These are phyloP conservation scores for Buddleja alternifolia DNA, from an alignment of 257 asterid genomes.

Conservation along the genomic window DNA sequence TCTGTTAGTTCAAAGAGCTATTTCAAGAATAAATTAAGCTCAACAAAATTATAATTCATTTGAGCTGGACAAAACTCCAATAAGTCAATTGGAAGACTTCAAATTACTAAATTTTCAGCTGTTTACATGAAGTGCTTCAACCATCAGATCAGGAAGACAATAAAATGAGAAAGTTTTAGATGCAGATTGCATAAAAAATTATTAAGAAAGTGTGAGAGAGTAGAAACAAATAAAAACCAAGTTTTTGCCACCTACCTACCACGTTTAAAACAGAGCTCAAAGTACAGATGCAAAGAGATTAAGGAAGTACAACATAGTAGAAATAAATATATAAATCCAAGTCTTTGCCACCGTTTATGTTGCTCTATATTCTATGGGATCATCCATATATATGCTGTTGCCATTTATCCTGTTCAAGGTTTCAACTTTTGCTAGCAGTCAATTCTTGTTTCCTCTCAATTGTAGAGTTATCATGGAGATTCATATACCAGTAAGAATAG, in stretches of 20 bases:
- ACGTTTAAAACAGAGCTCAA: background rate
- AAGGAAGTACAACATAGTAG: background rate
- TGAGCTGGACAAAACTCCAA: background rate
- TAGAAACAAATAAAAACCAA: background rate
- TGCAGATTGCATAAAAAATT: background rate
- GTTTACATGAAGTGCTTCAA: background rate
- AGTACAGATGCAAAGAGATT: background rate
- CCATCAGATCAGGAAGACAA: background rate
- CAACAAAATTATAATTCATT: background rate
- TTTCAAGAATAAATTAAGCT: slow-evolving; percentile 7
- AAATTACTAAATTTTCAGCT: background rate
- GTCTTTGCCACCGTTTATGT: background rate
- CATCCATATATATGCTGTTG: background rate
- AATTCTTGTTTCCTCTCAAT: background rate
- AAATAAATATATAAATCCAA: background rate
- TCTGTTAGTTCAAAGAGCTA: background rate
- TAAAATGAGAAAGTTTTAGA: background rate
- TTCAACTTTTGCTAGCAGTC: slow-evolving; percentile 3
- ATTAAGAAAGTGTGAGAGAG: background rate
- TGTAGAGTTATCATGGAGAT: background rate
- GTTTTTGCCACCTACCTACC: background rate
- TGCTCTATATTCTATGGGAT: background rate
- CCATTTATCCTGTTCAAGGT: slow-evolving; percentile 5
- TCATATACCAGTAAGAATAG: background rate
- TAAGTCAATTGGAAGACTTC: background rate